Evolutionary conservation across 2,329 filamentous ascomycete species (phyloP), one percentile per base, ranked within the genome.

Genomic region (Dactylellina leptospora): DNA sequence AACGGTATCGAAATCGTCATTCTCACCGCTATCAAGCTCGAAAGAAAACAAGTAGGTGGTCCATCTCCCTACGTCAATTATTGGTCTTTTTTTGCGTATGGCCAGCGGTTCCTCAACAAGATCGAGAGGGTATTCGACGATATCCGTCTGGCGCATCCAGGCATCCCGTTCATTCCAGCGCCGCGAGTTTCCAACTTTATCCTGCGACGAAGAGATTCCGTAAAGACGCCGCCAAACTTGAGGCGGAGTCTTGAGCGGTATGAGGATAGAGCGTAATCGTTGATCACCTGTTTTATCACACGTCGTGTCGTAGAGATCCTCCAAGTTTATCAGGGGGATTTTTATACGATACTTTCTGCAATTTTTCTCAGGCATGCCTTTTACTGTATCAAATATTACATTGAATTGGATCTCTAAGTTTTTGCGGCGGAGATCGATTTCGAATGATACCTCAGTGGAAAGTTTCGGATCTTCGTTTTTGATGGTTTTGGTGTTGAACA

Each of bases 81-180:
- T 79, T 6, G 85, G 81, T 2, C 80, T 79, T 1, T 76, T 76
- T 62, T 84, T 86, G 36, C 81, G 81, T 4, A 88, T 78, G 36
- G 81, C 80, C 9, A 84, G 77, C 0, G 82, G 79, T 13, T 79
- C 77, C 11, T 70, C 74, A 6, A 75, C 76, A 4, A 82, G 77
- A 11, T 73, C 74, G 6, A 77, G 74, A 6, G 81, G 80, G 33
- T 81, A 77, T 61, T 82, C 81, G n/a, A 85, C 82, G 22, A 90
- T 84, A 73, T 87, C 83, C 0, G 87, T 89, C 75, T 89, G 86
- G 18, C 88, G 83, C 63, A 82, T 85, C 87, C 87, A 90, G 0
- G 82, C 80, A 74, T 86, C 82, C 70, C 81, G 81, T 20, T 86
- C 84, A 47, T 78, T 82, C 87, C 87, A 90, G 36, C 51, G 66